Evolutionary conservation across 148 eudicot species (phyloP).

Genomic region (Rhododendron ovatum): DNA sequence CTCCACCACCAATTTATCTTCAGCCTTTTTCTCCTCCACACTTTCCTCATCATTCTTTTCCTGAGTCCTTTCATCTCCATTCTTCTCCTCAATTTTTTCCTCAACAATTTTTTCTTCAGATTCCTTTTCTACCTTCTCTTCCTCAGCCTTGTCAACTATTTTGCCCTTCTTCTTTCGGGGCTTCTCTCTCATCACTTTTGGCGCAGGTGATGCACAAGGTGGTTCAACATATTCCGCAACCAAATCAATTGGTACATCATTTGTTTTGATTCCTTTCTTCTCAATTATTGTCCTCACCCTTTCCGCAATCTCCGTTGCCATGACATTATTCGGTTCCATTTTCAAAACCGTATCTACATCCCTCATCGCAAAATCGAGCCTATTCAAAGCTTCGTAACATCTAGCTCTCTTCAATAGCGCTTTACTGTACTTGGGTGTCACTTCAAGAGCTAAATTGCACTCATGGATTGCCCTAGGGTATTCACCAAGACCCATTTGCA

Average conservation of each 20-base stretch:
- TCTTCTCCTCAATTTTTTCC: conserved; percentile 9
- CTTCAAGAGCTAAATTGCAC: conserved; percentile 94
- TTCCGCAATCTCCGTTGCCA: conserved; percentile 73
- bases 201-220: conserved; percentile 25
- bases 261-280: conserved; percentile 23
- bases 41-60: conserved; percentile 51
- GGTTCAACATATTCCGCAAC: conserved; percentile 53
- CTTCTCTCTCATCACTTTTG: conserved; percentile 34
- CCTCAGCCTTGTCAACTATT: conserved; percentile 3
- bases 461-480: conserved; percentile 90
- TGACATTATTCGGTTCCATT: conserved; percentile 80
- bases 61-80: background rate
- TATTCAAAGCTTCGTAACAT: conserved; percentile 79
- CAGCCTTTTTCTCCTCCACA: conserved; percentile 49
- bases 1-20: conserved; percentile 80
- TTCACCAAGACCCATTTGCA: conserved; percentile 86
- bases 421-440: conserved; percentile 79
- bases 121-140: background rate
- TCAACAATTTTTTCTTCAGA: background rate
- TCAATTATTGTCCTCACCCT: conserved; percentile 53
- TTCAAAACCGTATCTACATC: conserved; percentile 57
- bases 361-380: conserved; percentile 66
- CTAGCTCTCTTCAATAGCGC: conserved; percentile 91
- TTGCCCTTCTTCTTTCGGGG: conserved; percentile 26
- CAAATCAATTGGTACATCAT: conserved; percentile 29